Percentiles rank a stretch among this genome's conserved stretches.
Conservation (phyloP, 495 filamentous ascomycete genomes). For the Aspergillus steynii region DNA sequence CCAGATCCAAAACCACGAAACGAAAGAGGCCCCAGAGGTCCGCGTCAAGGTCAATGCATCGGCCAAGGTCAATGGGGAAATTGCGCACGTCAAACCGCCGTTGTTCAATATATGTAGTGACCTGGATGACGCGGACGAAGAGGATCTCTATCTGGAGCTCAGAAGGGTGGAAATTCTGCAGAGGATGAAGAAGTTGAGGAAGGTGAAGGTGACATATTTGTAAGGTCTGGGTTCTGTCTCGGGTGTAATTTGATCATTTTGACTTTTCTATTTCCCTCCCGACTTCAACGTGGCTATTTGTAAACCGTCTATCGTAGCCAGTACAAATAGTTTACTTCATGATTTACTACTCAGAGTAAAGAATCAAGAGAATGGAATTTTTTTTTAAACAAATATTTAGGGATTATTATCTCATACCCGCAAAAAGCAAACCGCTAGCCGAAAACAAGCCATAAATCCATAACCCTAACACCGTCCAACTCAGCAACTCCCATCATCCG, state of each 20-base stretch:
- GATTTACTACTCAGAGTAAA: too few relatives aligned
- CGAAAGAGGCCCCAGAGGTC: slow-evolving; percentile 1
- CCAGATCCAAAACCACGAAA: not conserved
- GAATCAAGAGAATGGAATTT: too few relatives aligned
- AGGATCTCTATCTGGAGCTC: slow-evolving; percentile 42
- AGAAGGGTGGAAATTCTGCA: slow-evolving; percentile 44
- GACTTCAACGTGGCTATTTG: not conserved
- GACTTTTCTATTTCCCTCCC: too few relatives aligned
- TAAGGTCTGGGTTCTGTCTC: slow-evolving; percentile 4
- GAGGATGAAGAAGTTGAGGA: slow-evolving; percentile 38
- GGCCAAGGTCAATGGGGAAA: slow-evolving; percentile 19
- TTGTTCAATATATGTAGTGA: slow-evolving; percentile 30
- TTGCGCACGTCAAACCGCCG: slow-evolving; percentile 19
- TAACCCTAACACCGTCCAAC: too few relatives aligned
- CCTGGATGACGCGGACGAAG: slow-evolving; percentile 41
- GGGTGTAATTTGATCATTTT: not conserved
- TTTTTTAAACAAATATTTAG: too few relatives aligned
- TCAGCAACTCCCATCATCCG: not conserved
- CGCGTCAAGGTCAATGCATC: not conserved
- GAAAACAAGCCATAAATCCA: not conserved
- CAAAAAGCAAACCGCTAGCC: too few relatives aligned
- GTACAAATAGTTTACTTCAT: too few relatives aligned
- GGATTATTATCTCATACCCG: too few relatives aligned
- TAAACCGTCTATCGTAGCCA: too few relatives aligned
- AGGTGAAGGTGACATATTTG: slow-evolving; percentile 27